Evolutionary conservation across 257 asterid genomes (phyloP).

Genomic region (Handroanthus guayacan): DNA sequence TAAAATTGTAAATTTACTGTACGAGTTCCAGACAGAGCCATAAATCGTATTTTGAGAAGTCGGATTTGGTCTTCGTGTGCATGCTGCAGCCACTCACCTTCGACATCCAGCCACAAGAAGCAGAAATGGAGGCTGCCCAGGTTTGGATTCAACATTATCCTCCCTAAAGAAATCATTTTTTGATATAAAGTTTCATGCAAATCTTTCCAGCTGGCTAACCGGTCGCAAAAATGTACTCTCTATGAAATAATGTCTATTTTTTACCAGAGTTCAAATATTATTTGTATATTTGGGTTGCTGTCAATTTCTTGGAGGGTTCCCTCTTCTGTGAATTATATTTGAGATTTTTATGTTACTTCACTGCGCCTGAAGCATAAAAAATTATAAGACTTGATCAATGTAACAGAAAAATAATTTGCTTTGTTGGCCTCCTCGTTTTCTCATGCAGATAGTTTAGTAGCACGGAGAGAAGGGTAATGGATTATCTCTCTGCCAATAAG

Average conservation of each 20-base stretch:
- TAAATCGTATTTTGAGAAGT: constrained; percentile 81
- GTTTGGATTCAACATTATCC: constrained; percentile 43
- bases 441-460: no score
- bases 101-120: constrained; percentile 74
- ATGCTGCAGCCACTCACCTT: constrained; percentile 84
- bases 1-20: constrained; percentile 11
- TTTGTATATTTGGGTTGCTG: no score
- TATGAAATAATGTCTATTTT: background rate
- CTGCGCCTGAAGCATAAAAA: background rate
- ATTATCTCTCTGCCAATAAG: no score
- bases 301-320: background rate
- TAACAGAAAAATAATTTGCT: no score
- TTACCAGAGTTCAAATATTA: background rate
- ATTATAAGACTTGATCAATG: no score
- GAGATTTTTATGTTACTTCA: background rate
- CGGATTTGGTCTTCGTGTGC: constrained; percentile 91
- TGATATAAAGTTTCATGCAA: background rate
- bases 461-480: no score
- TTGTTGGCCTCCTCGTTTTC: no score
- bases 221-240: background rate
- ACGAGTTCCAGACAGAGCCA: constrained; percentile 77
- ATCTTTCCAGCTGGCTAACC: background rate
- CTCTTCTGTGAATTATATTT: background rate
- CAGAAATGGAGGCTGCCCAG: constrained; percentile 98
- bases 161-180: background rate